Conservation (phyloP, 2,329 filamentous ascomycete genomes). For the Fusarium sp. region DNA sequence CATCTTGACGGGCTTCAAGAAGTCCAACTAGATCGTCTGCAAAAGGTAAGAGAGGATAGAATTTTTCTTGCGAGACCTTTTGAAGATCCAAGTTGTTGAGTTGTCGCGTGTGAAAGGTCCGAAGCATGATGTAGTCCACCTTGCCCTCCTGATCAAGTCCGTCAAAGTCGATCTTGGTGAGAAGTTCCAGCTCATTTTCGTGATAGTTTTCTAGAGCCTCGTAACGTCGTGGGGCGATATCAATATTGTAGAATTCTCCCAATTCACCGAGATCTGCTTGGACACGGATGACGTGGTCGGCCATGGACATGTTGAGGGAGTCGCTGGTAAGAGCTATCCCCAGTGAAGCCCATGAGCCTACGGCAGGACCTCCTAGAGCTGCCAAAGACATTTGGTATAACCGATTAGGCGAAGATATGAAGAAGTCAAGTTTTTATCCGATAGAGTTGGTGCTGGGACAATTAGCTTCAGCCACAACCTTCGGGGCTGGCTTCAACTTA, state of each 20-base stretch:
- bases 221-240: slow-evolving; percentile 6
- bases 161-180: slow-evolving; percentile 16
- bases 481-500: not conserved
- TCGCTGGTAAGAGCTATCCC: not conserved
- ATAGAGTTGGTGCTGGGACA: not conserved
- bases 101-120: slow-evolving; percentile 19
- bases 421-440: not conserved
- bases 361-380: not conserved
- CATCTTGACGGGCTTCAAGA: slow-evolving; percentile 26
- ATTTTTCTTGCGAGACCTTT: slow-evolving; percentile 3
- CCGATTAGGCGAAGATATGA: not conserved
- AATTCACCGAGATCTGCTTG: slow-evolving; percentile 25
- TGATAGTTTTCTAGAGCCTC: slow-evolving; percentile 11
- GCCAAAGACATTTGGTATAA: slow-evolving; percentile 10
- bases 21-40: slow-evolving; percentile 10
- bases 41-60: not conserved
- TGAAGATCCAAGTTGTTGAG: slow-evolving; percentile 24
- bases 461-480: not conserved
- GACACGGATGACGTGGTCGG: slow-evolving; percentile 26
- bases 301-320: slow-evolving; percentile 21
- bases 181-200: slow-evolving; percentile 13
- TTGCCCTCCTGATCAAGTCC: slow-evolving; percentile 25
- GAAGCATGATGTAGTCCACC: slow-evolving; percentile 31
- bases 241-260: slow-evolving; percentile 24
- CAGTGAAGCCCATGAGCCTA: not conserved